Base-by-base conservation (phyloP, 2,329 filamentous ascomycete species). In the Calonectria pseudoreteaudii region DNA sequence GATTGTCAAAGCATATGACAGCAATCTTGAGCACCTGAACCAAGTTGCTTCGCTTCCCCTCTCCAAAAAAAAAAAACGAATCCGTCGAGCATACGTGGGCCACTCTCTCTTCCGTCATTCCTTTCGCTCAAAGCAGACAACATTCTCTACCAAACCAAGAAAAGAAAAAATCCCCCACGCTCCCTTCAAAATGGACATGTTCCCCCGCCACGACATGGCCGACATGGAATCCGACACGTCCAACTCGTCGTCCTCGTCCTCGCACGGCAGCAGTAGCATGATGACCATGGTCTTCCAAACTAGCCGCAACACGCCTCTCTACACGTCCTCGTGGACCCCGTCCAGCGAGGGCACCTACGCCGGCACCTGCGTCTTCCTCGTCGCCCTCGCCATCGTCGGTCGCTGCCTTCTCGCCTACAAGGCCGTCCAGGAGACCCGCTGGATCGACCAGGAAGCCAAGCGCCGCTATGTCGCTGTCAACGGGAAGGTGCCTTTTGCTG, bases 311-410 rank as follows among this genome's bases (percentile, higher is more conserved):
- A 91, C 89, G 6, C 83, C 90, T 0, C 87, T 91, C 73, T 91
- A 86, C 85, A 93, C 94, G 20, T 83, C 85, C 28, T 83, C 87
- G 67, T 98, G 96, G 95, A 93, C 94, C 3, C 96, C 96, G 7
- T 85, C 82, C 34, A 92, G 86, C 44, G 86, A 89, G 8, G 95
- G 93, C 79, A 86, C 90, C 73, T 98, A 98, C 85, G 95, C 95
- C 2, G 96, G 92, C 70, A 98, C 95, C 34, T 98, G 96, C 87
- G 94, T 98, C 83, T 98, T 98, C 86, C 90, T 98, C 73, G 92
- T 98, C 82, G 79, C 94, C 56, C 92, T 98, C 66, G 93, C 92
- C 74, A 87, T 93, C 74, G 81, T 93, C 71, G 92, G 93, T 81
- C 94, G 96, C 67, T 86, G 88, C 26, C 87, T 98, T 20, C 86